A percentile compares a stretch with the other conserved stretches of the same genome.
Evolutionary conservation across 2,329 filamentous ascomycete genomes (phyloP).

Genomic region (Penicillium sp.): DNA sequence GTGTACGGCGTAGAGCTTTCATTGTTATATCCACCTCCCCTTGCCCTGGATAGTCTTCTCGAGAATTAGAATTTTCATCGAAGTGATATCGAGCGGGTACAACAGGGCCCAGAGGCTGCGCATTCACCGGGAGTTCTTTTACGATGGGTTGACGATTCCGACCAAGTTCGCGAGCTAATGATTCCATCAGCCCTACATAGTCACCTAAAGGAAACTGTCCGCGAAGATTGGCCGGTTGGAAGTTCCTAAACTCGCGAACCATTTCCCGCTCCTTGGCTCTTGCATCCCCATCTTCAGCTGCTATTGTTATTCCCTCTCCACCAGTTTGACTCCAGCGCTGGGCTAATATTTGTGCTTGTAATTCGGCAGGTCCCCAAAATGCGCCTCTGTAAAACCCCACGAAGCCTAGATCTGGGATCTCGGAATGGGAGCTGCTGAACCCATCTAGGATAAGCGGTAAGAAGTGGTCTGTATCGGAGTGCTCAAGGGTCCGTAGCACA

Average conservation of each 20-base stretch:
- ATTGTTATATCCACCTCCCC: conserved; percentile 39
- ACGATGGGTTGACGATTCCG: conserved; percentile 51
- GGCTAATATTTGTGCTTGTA: conserved; percentile 75
- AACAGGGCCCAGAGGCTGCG: conserved; percentile 45
- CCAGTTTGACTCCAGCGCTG: conserved; percentile 58
- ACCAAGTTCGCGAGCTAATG: conserved; percentile 65
- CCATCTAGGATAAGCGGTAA: conserved; percentile 71
- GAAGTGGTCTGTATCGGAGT: conserved; percentile 59
- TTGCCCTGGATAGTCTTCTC: conserved; percentile 38
- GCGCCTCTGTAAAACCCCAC: conserved; percentile 84
- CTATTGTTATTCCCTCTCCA: not conserved
- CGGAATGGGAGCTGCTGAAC: conserved; percentile 66
- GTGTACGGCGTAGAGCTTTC: conserved; percentile 48
- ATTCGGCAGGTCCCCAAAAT: conserved; percentile 86
- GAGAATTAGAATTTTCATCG: conserved; percentile 24
- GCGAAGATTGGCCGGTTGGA: conserved; percentile 38
- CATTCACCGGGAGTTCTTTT: conserved; percentile 31
- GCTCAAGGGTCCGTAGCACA: conserved; percentile 62
- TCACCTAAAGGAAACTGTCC: conserved; percentile 83
- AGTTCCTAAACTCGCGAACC: conserved; percentile 29
- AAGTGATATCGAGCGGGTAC: conserved; percentile 60
- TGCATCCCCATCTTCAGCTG: conserved; percentile 27
- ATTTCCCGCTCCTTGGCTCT: conserved; percentile 30
- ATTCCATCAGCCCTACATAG: conserved; percentile 76
- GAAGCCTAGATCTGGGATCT: conserved; percentile 71